These are phyloP conservation scores for Ganoderma meredithae DNA, from an alignment of 1,284 basidiomycete species.

Conservation along the genomic window DNA sequence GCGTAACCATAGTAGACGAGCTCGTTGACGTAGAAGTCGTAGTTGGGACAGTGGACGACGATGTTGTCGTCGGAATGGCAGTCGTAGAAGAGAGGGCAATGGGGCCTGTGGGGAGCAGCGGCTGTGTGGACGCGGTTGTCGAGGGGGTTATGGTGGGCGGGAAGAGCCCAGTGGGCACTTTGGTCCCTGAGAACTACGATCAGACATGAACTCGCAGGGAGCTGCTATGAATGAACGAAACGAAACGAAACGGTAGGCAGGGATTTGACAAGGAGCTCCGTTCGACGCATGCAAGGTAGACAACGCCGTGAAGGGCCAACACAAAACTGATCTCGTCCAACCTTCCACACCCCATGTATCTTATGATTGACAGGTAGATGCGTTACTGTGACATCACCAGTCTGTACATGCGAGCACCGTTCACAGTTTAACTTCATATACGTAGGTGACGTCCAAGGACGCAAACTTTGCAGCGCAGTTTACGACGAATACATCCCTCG, in stretches of 20 bases:
- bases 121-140: background rate
- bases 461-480: too few species aligned
- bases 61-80: background rate
- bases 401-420: too few species aligned
- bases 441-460: too few species aligned
- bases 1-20: constrained; percentile 3
- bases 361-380: too few species aligned
- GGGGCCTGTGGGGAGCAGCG: background rate
- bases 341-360: too few species aligned
- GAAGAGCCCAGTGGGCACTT: background rate
- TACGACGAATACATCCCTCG: too few species aligned
- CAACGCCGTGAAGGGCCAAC: too few species aligned
- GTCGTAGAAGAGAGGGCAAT: background rate
- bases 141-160: background rate
- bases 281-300: too few species aligned
- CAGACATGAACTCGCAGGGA: background rate
- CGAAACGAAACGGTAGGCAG: background rate
- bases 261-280: too few species aligned
- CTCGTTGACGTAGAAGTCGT: constrained; percentile 14
- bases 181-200: background rate
- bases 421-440: too few species aligned
- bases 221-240: background rate
- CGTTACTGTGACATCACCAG: too few species aligned
- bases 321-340: too few species aligned
- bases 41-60: constrained; percentile 15